Conservation (phyloP, 2,329 filamentous ascomycete genomes). For the Diaporthe sp. region DNA sequence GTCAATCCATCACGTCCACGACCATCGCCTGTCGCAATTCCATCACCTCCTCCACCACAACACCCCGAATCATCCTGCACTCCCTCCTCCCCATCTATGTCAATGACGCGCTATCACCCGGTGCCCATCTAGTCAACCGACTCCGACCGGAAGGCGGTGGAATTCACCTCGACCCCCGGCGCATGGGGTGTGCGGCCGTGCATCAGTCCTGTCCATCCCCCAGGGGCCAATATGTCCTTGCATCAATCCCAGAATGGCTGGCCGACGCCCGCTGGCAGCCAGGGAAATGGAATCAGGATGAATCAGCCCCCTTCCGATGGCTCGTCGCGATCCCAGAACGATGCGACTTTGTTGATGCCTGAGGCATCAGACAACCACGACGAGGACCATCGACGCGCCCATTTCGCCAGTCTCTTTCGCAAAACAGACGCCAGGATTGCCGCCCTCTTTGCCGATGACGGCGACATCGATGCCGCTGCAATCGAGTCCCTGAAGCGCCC, state of each 20-base stretch:
- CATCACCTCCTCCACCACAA: conserved; percentile 64
- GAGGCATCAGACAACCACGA: conserved; percentile 72
- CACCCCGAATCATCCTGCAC: conserved; percentile 53
- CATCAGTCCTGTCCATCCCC: conserved; percentile 62
- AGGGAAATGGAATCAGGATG: conserved; percentile 61
- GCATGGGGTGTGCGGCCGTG: conserved; percentile 68
- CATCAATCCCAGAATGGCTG: conserved; percentile 76
- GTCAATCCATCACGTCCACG: conserved; percentile 68
- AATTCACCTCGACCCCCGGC: conserved; percentile 65
- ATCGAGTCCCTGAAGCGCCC: conserved; percentile 67
- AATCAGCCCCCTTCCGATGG: conserved; percentile 74
- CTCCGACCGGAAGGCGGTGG: conserved; percentile 60
- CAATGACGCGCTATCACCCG: conserved; percentile 64
- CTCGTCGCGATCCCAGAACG: conserved; percentile 63
- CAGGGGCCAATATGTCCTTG: conserved; percentile 73
- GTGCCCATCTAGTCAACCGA: conserved; percentile 64
- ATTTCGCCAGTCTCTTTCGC: conserved; percentile 84
- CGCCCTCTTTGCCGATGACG: conserved; percentile 76
- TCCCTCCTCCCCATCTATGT: conserved; percentile 62
- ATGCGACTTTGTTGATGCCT: conserved; percentile 67
- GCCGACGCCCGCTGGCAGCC: conserved; percentile 69
- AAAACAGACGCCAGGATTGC: conserved; percentile 83
- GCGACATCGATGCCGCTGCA: conserved; percentile 64
- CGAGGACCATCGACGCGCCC: conserved; percentile 79
- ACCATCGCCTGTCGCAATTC: conserved; percentile 60